phyloP scores from a whole-genome alignment of 306 rosid species.

The Elaeagnus macrophylla region DNA sequence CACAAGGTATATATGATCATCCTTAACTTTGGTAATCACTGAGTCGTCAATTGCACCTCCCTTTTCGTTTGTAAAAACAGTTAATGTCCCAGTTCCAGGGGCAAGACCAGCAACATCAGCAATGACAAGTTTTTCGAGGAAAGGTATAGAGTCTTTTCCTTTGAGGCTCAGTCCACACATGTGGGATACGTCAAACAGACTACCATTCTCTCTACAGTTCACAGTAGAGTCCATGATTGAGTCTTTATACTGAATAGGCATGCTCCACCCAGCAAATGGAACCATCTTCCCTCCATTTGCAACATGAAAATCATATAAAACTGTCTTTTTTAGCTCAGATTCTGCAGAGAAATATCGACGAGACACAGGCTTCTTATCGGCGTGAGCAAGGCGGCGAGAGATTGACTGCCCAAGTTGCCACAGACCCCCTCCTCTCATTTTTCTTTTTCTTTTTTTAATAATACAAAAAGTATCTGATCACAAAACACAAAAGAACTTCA shows the following conservation, averaged over 20 bases:
- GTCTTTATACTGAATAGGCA: slow-evolving; percentile 95
- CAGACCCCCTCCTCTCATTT: slow-evolving; percentile 56
- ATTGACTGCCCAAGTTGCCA: slow-evolving; percentile 86
- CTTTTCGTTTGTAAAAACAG: slow-evolving; percentile 88
- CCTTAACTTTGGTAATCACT: slow-evolving; percentile 73
- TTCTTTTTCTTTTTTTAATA: not conserved
- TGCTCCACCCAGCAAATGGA: slow-evolving; percentile 98
- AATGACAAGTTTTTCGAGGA: slow-evolving; percentile 79
- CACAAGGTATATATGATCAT: slow-evolving; percentile 74
- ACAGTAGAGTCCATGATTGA: slow-evolving; percentile 86
- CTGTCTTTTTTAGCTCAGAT: slow-evolving; percentile 81
- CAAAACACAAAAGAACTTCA: slow-evolving; percentile 1
- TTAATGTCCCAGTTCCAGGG: slow-evolving; percentile 69
- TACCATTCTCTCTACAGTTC: slow-evolving; percentile 74
- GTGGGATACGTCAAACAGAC: slow-evolving; percentile 82
- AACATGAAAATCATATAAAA: slow-evolving; percentile 70
- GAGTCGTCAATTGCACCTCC: slow-evolving; percentile 96
- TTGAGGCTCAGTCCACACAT: slow-evolving; percentile 94
- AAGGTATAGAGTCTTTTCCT: slow-evolving; percentile 60
- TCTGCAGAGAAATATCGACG: slow-evolving; percentile 55
- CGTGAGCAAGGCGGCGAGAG: slow-evolving; percentile 66
- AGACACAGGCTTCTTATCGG: slow-evolving; percentile 70
- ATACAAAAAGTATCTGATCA: slow-evolving; percentile 16
- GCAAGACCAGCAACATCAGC: slow-evolving; percentile 83
- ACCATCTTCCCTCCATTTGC: slow-evolving; percentile 93